Base-by-base conservation (phyloP, 2,329 filamentous ascomycete species). In the Zymoseptoria crescenta region DNA sequence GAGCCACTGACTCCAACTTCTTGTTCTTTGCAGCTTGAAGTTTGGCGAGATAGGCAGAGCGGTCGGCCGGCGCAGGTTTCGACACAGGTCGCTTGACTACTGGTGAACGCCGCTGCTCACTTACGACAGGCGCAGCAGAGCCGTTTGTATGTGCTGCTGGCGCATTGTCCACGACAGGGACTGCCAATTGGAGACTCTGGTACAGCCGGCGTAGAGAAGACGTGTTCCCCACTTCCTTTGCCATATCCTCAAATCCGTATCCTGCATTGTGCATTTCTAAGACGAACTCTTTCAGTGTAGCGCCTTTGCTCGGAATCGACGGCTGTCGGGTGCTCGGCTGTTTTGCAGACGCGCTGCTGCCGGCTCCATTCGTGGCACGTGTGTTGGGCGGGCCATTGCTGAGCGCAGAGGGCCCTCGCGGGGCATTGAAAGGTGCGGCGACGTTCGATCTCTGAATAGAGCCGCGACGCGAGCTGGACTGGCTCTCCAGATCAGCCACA, bases 1-100 rank as follows among this genome's bases (percentile, higher is more conserved):
- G n/a, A n/a, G 59, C 50, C 10, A 49, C 27, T 8, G 60, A 29
- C 51, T 68, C 65, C 2, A 70, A 67, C 56, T 86, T 88, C 35
- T 83, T 82, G 55, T 81, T 81, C 71, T 89, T 91, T 1, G 83
- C 85, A n/a, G 88, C 88, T 57, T 91, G 79, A 57, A 91, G 80
- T 54, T 87, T 84, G 3, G 88, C 88, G 60, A 93, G 89, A 49
- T 89, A 84, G 64, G 91, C 88, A 65, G 89, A 89, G 21, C 89
- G 81, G 68, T 88, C 85, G 63, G 88, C 54, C 27, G 65, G 60
- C 8, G 57, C 54, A 49, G 62, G 54, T 45, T 64, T 62, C 29
- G 59, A 52, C 76, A 79, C 52, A 63, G 55, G 49, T 58, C 58
- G 49, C 24, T 62, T 50, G 27, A 62, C 66, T 6, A 59, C 28